phyloP scores from a whole-genome alignment of 139 green algal species.

The Asterochloris erici region DNA sequence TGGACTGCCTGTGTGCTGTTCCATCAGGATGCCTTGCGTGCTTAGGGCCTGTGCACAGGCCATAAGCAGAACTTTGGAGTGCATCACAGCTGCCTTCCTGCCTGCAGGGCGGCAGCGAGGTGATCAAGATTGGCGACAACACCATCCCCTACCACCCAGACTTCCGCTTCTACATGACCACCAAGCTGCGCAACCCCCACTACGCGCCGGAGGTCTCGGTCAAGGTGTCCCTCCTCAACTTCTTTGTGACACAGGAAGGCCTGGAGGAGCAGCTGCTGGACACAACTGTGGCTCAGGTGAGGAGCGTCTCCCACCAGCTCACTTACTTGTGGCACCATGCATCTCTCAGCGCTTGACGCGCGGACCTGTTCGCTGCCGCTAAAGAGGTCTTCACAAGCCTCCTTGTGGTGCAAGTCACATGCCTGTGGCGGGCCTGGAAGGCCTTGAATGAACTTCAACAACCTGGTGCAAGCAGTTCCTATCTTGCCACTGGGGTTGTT shows the following conservation, averaged over 20 bases:
- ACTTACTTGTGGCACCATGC: too few relatives aligned
- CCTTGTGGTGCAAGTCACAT: too few relatives aligned
- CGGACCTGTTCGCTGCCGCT: too few relatives aligned
- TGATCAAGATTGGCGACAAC: conserved; percentile 74
- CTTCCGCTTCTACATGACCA: conserved; percentile 80
- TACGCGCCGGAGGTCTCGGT: conserved; percentile 82
- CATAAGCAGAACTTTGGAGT: not conserved
- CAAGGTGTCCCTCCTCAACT: conserved; percentile 85
- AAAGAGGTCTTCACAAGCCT: too few relatives aligned
- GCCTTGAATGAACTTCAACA: too few relatives aligned
- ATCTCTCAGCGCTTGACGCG: too few relatives aligned
- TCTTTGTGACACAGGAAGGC: conserved; percentile 66
- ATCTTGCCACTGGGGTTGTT: too few relatives aligned
- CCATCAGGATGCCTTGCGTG: too few relatives aligned
- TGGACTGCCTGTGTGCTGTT: too few relatives aligned
- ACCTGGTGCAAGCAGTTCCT: too few relatives aligned
- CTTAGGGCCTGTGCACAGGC: not conserved
- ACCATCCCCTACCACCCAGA: conserved; percentile 76
- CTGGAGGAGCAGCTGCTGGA: conserved; percentile 86
- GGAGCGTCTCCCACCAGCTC: not conserved
- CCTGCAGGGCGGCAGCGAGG: conserved; percentile 42
- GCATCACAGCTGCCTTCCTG: not conserved
- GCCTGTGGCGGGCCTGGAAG: too few relatives aligned
- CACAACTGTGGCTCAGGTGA: conserved; percentile 59
- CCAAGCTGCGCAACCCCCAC: conserved; percentile 77